Conservation (phyloP, 2,329 filamentous ascomycete species). For the Talaromyces sp. region DNA sequence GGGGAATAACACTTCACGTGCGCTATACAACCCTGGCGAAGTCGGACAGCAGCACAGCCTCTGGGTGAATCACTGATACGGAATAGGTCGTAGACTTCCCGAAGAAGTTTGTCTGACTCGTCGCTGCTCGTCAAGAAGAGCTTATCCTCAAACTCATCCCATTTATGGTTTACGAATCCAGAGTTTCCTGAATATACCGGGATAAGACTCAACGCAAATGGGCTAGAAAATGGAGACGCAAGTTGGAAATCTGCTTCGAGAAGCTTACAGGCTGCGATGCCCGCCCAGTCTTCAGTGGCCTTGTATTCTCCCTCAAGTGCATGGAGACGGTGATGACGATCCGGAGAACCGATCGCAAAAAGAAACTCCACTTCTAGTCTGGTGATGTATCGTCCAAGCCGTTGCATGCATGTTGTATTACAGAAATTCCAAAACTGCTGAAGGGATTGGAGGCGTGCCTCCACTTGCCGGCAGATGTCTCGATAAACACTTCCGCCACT, state of each 20-base stretch:
- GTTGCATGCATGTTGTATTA: neutral
- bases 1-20: neutral
- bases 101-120: too few species aligned
- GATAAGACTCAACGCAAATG: too few species aligned
- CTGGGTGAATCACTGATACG: neutral
- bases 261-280: too few species aligned
- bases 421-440: neutral
- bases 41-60: neutral
- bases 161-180: too few species aligned
- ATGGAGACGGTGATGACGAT: conserved; percentile 27
- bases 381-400: neutral
- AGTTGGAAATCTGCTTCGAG: too few species aligned
- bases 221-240: too few species aligned
- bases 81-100: neutral
- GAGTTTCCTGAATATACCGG: too few species aligned
- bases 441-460: neutral
- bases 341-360: conserved; percentile 14
- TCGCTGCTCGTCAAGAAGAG: too few species aligned
- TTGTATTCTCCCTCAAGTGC: conserved; percentile 22
- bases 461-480: neutral
- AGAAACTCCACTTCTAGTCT: neutral
- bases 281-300: too few species aligned
- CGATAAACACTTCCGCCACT: neutral
- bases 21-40: neutral
- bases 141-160: too few species aligned